These are phyloP conservation scores for Aspergillus sp. DNA, from an alignment of 2,329 filamentous ascomycete genomes.

Conservation along the genomic window DNA sequence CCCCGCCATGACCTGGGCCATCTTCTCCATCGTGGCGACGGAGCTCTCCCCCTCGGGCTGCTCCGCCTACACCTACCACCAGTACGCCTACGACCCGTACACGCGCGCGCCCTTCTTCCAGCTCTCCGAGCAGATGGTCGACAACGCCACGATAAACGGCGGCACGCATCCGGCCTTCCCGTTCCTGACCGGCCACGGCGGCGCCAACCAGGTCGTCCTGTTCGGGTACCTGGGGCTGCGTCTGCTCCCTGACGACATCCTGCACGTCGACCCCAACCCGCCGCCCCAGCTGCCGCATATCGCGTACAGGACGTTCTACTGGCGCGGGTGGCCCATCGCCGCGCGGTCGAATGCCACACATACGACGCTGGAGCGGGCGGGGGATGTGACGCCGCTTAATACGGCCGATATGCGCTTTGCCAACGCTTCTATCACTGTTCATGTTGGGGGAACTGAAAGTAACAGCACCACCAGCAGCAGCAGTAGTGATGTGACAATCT, in stretches of 20 bases:
- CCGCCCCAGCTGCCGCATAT: slow-evolving; percentile 64
- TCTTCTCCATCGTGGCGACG: slow-evolving; percentile 67
- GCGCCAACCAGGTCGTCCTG: slow-evolving; percentile 65
- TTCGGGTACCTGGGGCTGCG: slow-evolving; percentile 68
- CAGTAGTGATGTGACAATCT: slow-evolving; percentile 18
- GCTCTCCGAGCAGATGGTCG: slow-evolving; percentile 67
- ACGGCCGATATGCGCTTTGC: slow-evolving; percentile 57
- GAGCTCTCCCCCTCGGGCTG: slow-evolving; percentile 66
- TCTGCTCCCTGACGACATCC: slow-evolving; percentile 57
- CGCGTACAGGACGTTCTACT: slow-evolving; percentile 64
- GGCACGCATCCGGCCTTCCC: slow-evolving; percentile 68
- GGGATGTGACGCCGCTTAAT: slow-evolving; percentile 39
- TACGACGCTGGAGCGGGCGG: slow-evolving; percentile 58
- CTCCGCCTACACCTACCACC: slow-evolving; percentile 65
- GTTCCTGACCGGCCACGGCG: slow-evolving; percentile 70
- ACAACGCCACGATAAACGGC: slow-evolving; percentile 60
- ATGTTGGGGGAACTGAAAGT: slow-evolving; percentile 46
- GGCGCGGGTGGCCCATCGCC: slow-evolving; percentile 63
- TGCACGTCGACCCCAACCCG: slow-evolving; percentile 62
- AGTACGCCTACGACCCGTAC: slow-evolving; percentile 65
- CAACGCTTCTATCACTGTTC: slow-evolving; percentile 57
- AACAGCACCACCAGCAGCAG: slow-evolving; percentile 29
- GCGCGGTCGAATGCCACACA: slow-evolving; percentile 64
- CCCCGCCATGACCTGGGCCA: slow-evolving; percentile 71
- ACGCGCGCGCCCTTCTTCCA: slow-evolving; percentile 67